Evolutionary conservation across 352 stramenopile genomes (phyloP).

Genomic region (Phytophthora capsici): DNA sequence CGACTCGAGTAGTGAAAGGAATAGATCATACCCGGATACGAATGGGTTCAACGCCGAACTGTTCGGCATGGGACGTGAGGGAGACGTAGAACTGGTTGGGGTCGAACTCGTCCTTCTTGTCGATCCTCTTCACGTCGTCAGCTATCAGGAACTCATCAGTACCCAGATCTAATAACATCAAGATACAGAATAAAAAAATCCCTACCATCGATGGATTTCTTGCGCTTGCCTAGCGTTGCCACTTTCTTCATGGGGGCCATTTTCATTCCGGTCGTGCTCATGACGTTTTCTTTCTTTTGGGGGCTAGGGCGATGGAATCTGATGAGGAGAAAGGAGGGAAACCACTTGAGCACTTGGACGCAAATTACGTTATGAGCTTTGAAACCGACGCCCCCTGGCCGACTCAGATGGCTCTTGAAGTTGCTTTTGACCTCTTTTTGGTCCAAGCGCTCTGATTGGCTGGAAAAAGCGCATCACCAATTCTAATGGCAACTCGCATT

Average conservation of each 20-base stretch:
- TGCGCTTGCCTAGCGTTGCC: slow-evolving; percentile 87
- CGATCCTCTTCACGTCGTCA: slow-evolving; percentile 83
- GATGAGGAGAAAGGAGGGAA: slow-evolving; percentile 2
- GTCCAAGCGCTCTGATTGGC: slow-evolving; percentile 41
- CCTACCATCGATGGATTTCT: slow-evolving; percentile 88
- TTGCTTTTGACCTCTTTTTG: slow-evolving; percentile 47
- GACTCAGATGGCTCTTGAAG: slow-evolving; percentile 35
- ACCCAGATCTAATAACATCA: background rate
- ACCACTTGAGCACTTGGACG: slow-evolving; percentile 39
- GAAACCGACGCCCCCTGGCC: slow-evolving; percentile 31
- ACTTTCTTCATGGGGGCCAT: slow-evolving; percentile 77
- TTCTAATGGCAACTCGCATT: slow-evolving; percentile 14
- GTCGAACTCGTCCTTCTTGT: slow-evolving; percentile 87
- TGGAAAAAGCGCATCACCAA: slow-evolving; percentile 29
- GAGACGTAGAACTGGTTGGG: slow-evolving; percentile 90
- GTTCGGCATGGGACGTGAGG: slow-evolving; percentile 86
- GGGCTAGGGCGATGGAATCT: background rate
- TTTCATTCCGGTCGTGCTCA: slow-evolving; percentile 23
- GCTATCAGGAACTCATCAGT: slow-evolving; percentile 43
- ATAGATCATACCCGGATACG: slow-evolving; percentile 69
- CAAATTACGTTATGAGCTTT: slow-evolving; percentile 48
- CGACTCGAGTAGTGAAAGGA: background rate
- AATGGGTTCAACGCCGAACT: slow-evolving; percentile 88
- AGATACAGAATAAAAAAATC: background rate
- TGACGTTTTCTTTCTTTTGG: slow-evolving; percentile 19